Base-by-base conservation (phyloP, 371 early-diverging fungal species). In the Mortierella sp. region DNA sequence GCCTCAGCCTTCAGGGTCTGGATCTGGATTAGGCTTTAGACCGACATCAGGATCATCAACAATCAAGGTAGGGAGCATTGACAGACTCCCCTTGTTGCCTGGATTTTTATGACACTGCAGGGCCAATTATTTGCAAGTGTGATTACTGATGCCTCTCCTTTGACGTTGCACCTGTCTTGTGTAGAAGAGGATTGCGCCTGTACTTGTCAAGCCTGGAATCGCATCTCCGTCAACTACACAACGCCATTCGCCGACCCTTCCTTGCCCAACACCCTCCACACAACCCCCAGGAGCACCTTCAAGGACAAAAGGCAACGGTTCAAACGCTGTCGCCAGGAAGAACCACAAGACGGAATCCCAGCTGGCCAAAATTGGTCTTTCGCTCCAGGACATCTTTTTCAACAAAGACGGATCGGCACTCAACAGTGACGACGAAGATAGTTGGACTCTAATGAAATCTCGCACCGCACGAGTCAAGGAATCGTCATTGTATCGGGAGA, bases 351-450 rank as follows among this genome's bases (percentile, higher is more conserved):
- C 14, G 24, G 54, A 71, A 8, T 40, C 40, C 2, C 67, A 76
- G 53, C 70, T 75, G 31, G 55, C 77, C 2, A 71, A 44, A n/a
- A 51, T 71, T 24, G 77, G 80, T 1, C 53, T 75, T 21, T 51
- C 26, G 13, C 46, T 81, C 8, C 64, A 46, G 10, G 74, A 77
- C 4, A 69, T 79, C 14, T 85, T 85, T 48, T 76, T 76, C 50
- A 71, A 73, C 26, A 61, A 71, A 13, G 76, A 76, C 14, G 64
- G 74, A 0, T 19, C 67, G 3, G 53, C 61, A 5, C 21, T 64
- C 1, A 69, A 55, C n/a, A 78, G 74, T 24, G 77, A 76, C 19
- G 73, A 75, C 50, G 81, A 78, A 0, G 77, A 81, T n/a, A 75
- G 72, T 5, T 85, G 86, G 86, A 54, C 73, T 5, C 51, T 78